Base-by-base conservation (phyloP, 139 green algal species). In the Edaphochlamys debaryana region DNA sequence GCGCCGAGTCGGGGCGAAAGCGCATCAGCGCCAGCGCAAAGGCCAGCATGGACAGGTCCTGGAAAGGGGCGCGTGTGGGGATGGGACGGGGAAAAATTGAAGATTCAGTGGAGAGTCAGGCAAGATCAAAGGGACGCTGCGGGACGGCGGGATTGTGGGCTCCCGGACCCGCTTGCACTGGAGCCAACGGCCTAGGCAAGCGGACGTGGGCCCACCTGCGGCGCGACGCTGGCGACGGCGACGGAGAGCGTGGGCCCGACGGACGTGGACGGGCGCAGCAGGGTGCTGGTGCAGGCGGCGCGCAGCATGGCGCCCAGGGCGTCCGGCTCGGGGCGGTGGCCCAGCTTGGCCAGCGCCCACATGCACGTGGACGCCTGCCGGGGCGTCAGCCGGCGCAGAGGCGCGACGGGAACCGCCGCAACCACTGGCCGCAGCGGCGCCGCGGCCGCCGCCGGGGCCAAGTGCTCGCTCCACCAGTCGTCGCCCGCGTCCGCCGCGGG, bases 1-100 rank as follows among this genome's bases (percentile, higher is more conserved):
- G 20, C 7, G 56, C 23, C 17, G 32, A 42, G 19, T 50, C 42
- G 13, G 76, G 76, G 23, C 42, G 42, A 42, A 50, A 73, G 22
- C 63, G 62, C n/a, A 82, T 20, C 20, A 50, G 38, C 4, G 38
- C 63, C 11, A 82, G 76, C 42, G 76, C 62, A 5, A 54, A 52
- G 22, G 63, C 56, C n/a, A 40, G 25, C 63, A 82, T 73, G 60
- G 76, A 52, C 29, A 82, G 76, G 64, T 82, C 76, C 42, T 82
- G 75, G 6, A n/a, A n/a, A n/a, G n/a, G n/a, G n/a, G n/a, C n/a
- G n/a, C n/a, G n/a, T n/a, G n/a, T n/a, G n/a, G n/a, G n/a, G n/a
- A n/a, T n/a, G n/a, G n/a, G n/a, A n/a, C n/a, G n/a, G n/a, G n/a
- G n/a, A n/a, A n/a, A n/a, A n/a, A n/a, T n/a, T n/a, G n/a, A n/a